A percentile compares a stretch with the other conserved stretches of the same genome.
These are phyloP conservation scores for Schoenoplectus triqueter DNA, from an alignment of 202 grass and related monocot species.

Conservation along the genomic window DNA sequence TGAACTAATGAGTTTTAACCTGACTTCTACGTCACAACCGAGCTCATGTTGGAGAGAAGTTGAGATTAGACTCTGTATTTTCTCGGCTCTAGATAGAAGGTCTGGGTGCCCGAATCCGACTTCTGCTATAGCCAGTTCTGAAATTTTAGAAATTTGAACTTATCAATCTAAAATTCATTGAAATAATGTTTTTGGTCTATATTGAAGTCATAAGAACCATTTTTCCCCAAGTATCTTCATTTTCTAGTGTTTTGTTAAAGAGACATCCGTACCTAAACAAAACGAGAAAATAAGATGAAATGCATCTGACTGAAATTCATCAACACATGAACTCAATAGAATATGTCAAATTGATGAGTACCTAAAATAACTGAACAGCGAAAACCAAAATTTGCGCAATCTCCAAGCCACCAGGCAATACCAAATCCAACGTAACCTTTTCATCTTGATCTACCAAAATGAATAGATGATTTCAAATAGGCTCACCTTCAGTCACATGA, in stretches of 20 bases:
- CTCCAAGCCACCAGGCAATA: not conserved
- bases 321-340: not conserved
- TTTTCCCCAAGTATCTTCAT: not conserved
- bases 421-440: not conserved
- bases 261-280: not conserved
- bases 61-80: slow-evolving; percentile 75
- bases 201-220: slow-evolving; percentile 19
- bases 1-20: slow-evolving; percentile 65
- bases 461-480: slow-evolving; percentile 14
- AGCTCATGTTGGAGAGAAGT: slow-evolving; percentile 76
- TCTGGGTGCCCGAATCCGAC: slow-evolving; percentile 84
- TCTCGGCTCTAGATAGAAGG: slow-evolving; percentile 82
- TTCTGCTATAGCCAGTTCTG: slow-evolving; percentile 90
- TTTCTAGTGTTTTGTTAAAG: not conserved
- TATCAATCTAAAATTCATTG: slow-evolving; percentile 16
- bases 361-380: not conserved
- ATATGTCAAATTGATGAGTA: not conserved
- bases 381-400: not conserved
- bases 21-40: slow-evolving; percentile 83
- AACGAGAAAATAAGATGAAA: not conserved
- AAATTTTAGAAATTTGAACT: slow-evolving; percentile 40
- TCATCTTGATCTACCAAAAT: not conserved
- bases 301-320: not conserved
- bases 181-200: not conserved
- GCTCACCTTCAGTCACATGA: slow-evolving; percentile 86